These are phyloP conservation scores for Zygoascus sp. DNA, from an alignment of 1,139 yeast species.

Conservation along the genomic window DNA sequence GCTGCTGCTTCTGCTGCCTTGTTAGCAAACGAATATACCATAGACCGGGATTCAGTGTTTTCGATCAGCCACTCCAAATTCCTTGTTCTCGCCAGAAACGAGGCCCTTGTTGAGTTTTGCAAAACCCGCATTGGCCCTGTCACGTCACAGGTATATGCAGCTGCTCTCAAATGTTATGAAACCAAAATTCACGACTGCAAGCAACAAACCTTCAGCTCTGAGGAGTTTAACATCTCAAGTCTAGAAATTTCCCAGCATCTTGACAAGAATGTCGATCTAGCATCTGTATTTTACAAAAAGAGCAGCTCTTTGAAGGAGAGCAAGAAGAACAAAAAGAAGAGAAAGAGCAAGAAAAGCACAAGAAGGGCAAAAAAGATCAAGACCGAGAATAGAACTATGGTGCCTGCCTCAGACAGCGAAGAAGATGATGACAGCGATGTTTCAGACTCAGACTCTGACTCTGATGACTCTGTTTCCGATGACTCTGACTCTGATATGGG, in stretches of 20 bases:
- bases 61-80: slow-evolving; percentile 64
- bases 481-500: slow-evolving; percentile 8
- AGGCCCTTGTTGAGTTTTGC: slow-evolving; percentile 59
- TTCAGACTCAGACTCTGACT: slow-evolving; percentile 13
- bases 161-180: slow-evolving; percentile 58
- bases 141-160: slow-evolving; percentile 60
- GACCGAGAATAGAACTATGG: slow-evolving; percentile 7
- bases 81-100: slow-evolving; percentile 60
- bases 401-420: slow-evolving; percentile 8
- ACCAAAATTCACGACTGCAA: slow-evolving; percentile 28
- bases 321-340: slow-evolving; percentile 13
- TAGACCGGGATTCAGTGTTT: slow-evolving; percentile 43
- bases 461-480: slow-evolving; percentile 28
- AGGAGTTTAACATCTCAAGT: slow-evolving; percentile 33
- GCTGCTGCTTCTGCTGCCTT: background rate
- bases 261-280: slow-evolving; percentile 29
- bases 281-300: slow-evolving; percentile 19
- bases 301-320: slow-evolving; percentile 31
- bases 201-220: slow-evolving; percentile 26
- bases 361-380: slow-evolving; percentile 39
- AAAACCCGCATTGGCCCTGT: slow-evolving; percentile 66
- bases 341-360: slow-evolving; percentile 40
- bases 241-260: slow-evolving; percentile 31
- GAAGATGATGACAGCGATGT: slow-evolving; percentile 46
- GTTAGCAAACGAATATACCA: slow-evolving; percentile 18